Evolutionary conservation across 306 rosid genomes (phyloP).

Genomic region (Myrica gale): DNA sequence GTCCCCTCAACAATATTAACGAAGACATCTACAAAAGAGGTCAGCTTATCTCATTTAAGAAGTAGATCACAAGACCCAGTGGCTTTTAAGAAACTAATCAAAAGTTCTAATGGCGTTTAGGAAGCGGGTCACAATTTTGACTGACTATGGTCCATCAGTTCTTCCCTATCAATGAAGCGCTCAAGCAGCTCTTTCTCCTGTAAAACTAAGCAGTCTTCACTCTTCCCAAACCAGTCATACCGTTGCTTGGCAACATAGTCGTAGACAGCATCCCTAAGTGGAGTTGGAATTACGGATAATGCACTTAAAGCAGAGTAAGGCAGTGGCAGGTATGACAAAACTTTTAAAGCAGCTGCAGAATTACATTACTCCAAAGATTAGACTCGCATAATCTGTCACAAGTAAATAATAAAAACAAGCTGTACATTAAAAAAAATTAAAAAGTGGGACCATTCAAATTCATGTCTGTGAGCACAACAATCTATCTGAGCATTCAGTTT

Average conservation of each 20-base stretch:
- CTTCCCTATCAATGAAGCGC: slow-evolving; percentile 85
- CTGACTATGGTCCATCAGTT: slow-evolving; percentile 36
- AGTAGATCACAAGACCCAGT: too few species aligned
- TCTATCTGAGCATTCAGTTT: not conserved
- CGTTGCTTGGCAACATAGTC: slow-evolving; percentile 58
- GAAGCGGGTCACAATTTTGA: slow-evolving; percentile 26
- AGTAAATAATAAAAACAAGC: not conserved
- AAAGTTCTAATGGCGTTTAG: not conserved
- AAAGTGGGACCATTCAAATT: not conserved
- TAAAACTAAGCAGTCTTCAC: slow-evolving; percentile 61
- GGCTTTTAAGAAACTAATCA: too few species aligned
- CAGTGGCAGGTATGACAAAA: slow-evolving; percentile 65
- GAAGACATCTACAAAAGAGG: not conserved
- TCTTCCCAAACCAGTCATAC: slow-evolving; percentile 63
- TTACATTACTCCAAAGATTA: slow-evolving; percentile 26
- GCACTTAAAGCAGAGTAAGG: slow-evolving; percentile 67
- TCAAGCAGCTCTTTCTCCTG: slow-evolving; percentile 64
- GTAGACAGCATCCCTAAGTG: slow-evolving; percentile 59
- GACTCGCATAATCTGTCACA: slow-evolving; percentile 18
- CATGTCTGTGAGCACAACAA: not conserved
- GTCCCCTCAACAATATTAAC: not conserved
- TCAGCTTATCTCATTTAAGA: too few species aligned
- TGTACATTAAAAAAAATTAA: slow-evolving; percentile 3
- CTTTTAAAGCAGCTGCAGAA: slow-evolving; percentile 72
- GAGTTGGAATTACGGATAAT: slow-evolving; percentile 55